phyloP scores from a whole-genome alignment of 208 protist genomes.

The Leishmania braziliensis region DNA sequence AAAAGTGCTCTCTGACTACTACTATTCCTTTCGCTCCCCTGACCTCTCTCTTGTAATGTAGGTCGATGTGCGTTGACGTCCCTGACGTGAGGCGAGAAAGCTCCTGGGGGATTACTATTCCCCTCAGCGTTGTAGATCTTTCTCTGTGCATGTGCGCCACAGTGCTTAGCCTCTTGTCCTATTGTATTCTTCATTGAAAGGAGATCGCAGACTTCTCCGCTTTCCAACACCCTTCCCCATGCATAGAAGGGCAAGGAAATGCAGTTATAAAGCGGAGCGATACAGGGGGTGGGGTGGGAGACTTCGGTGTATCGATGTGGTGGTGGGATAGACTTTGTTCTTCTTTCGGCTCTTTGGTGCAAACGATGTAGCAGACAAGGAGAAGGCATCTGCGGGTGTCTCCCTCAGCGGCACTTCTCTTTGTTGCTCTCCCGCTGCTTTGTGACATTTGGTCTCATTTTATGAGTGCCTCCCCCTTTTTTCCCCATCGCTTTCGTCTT shows the following conservation, averaged over 20 bases:
- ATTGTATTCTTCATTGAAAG: not conserved
- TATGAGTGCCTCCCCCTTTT: not conserved
- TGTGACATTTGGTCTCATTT: not conserved
- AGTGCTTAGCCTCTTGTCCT: not conserved
- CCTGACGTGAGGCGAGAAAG: not conserved
- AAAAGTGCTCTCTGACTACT: no score
- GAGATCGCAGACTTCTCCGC: not conserved
- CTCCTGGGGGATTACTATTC: not conserved
- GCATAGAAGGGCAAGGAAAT: not conserved
- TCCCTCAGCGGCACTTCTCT: not conserved
- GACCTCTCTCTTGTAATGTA: no score
- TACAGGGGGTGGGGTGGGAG: not conserved
- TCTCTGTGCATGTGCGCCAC: not conserved
- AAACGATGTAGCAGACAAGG: not conserved
- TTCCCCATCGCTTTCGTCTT: not conserved
- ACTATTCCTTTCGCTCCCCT: no score
- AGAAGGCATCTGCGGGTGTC: not conserved
- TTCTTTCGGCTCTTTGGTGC: not conserved
- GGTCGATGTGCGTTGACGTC: not conserved
- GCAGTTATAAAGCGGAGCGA: not conserved
- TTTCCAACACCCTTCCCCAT: not conserved
- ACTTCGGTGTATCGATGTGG: not conserved
- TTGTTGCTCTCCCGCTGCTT: not conserved
- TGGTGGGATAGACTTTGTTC: not conserved
- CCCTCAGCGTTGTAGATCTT: not conserved